Base-by-base conservation (phyloP, 306 rosid genomes). In the Ochetophila trinervis region DNA sequence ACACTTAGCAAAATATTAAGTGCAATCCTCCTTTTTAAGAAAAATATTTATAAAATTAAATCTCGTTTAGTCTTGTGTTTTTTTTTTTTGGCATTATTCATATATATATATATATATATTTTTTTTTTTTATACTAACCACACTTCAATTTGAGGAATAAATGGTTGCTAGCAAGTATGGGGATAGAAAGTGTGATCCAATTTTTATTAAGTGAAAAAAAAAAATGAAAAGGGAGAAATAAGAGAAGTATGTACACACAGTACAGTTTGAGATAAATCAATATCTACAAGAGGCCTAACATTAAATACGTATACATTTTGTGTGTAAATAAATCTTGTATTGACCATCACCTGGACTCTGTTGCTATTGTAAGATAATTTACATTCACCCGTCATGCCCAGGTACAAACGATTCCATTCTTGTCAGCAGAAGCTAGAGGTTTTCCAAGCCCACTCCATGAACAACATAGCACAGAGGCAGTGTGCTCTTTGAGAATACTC, bases 371-470 rank as follows among this genome's bases (percentile, higher is more conserved):
- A 48, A 44, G 4, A 5, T 27, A 59, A 12, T 27, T 51, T 45
- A 37, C 53, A 54, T 34, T 9, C 11, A 44, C 23, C 57, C 18
- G 9, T 83, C 71, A 83, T 2, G 88, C 77, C 99, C 99, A 94
- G 67, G 87, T 72, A 75, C 93, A 94, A 51, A 94, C 83, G 61
- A 83, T 57, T 22, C 97, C 99, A 59, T 86, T 90, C 81, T 83
- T 90, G 78, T 94, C 97, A 2, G 99, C 97, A 4, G 99, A 86
- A 47, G 97, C 99, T 5, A 94, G 79, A 24, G 97, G 87, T 52
- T 86, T 88, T 24, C 96, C 95, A 51, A 86, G 84, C 37, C 90
- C 95, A 17, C 95, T 86, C 99, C 97, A 94, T 5, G 90, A 81
- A 67, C 97, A 94, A 76, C 95, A 86, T 52, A 94, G 76, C 63